These are phyloP conservation scores for Saccharomycopsis crataegensis DNA, from an alignment of 1,139 yeast genomes.

Conservation along the genomic window DNA sequence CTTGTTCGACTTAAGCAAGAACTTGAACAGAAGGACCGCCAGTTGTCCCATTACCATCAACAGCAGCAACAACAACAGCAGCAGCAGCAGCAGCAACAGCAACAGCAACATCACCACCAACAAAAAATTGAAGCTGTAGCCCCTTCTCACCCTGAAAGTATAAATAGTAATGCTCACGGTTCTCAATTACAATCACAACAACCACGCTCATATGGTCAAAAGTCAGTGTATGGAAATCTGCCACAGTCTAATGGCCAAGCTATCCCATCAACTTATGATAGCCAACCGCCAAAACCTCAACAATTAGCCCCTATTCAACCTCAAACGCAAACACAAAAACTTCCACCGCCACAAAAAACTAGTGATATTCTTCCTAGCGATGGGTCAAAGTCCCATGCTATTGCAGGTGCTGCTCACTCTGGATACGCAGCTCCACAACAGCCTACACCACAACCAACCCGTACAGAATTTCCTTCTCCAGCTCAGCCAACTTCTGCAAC, in stretches of 20 bases:
- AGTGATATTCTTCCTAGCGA: too few species aligned
- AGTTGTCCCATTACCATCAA: background rate
- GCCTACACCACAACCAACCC: background rate
- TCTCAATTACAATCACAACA: background rate
- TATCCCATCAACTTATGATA: background rate
- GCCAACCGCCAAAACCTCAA: background rate
- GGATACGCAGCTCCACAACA: background rate
- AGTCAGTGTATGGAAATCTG: background rate
- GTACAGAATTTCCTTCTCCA: background rate
- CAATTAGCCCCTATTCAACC: background rate
- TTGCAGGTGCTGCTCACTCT: too few species aligned
- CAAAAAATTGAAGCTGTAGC: background rate
- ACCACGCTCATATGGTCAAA: background rate
- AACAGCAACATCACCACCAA: slow-evolving; percentile 1
- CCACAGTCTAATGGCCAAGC: background rate
- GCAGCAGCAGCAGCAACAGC: slow-evolving; percentile 4
- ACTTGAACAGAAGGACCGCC: slow-evolving; percentile 41
- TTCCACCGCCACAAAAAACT: too few species aligned
- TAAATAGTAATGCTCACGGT: background rate
- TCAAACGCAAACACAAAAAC: too few species aligned
- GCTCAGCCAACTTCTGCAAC: background rate
- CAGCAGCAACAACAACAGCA: slow-evolving; percentile 1
- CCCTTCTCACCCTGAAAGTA: background rate
- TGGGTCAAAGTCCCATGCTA: too few species aligned
- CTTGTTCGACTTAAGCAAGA: slow-evolving; percentile 79